Conservation (phyloP, 768 basidiomycete species). For the Strobilomyces echinocephalus region DNA sequence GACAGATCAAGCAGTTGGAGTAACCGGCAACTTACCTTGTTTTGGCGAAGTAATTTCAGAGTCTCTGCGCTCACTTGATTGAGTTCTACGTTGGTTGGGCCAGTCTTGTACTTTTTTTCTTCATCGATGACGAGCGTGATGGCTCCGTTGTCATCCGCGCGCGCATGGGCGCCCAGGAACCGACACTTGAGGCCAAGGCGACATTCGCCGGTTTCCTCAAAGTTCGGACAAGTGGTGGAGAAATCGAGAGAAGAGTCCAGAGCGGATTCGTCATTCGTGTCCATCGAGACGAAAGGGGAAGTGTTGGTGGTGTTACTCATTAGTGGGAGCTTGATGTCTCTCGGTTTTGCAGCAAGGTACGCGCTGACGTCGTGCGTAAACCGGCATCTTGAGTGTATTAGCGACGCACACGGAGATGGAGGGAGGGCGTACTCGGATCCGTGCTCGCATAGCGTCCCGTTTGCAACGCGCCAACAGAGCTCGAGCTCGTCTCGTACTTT, state of each 20-base stretch:
- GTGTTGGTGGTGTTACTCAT: conserved; percentile 38
- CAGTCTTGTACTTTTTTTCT: conserved; percentile 49
- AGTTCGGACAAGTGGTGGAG: conserved; percentile 22
- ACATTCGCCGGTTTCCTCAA: conserved; percentile 29
- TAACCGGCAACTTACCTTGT: conserved; percentile 47
- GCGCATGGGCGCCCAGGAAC: conserved; percentile 76
- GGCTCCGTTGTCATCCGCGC: conserved; percentile 40
- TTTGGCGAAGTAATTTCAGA: conserved; percentile 58
- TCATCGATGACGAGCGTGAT: conserved; percentile 49
- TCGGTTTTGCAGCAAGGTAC: conserved; percentile 74
- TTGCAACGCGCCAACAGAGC: conserved; percentile 78
- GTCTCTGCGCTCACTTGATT: conserved; percentile 61
- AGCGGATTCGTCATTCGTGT: conserved; percentile 1
- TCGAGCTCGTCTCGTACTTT: conserved; percentile 76
- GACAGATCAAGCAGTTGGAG: neutral
- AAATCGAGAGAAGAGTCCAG: conserved; percentile 17
- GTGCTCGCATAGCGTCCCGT: conserved; percentile 64
- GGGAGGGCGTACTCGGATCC: conserved; percentile 50
- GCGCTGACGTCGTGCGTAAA: conserved; percentile 71
- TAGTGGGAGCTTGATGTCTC: conserved; percentile 62
- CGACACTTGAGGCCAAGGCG: conserved; percentile 80
- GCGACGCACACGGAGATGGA: neutral
- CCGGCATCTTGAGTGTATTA: conserved; percentile 51
- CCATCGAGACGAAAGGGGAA: conserved; percentile 46
- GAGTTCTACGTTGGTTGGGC: conserved; percentile 52